Conservation (phyloP, 805 yeast species). For the Cyberlindnera galapagoensis region DNA sequence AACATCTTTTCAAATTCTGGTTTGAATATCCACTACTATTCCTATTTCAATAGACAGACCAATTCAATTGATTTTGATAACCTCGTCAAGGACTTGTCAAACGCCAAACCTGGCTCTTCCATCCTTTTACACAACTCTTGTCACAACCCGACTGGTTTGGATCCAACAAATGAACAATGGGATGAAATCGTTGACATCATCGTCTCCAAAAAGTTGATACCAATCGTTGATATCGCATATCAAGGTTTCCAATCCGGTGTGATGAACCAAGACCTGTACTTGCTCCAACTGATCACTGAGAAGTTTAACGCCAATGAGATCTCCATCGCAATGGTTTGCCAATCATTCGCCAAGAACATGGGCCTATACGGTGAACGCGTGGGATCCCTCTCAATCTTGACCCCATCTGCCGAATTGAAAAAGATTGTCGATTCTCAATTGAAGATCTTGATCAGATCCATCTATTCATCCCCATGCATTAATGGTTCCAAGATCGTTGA, state of each 20-base stretch:
- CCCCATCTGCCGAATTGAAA: slow-evolving; percentile 47
- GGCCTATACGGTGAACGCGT: slow-evolving; percentile 95
- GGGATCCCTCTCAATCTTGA: slow-evolving; percentile 67
- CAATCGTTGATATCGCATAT: slow-evolving; percentile 89
- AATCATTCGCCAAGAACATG: slow-evolving; percentile 91
- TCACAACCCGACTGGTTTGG: slow-evolving; percentile 96
- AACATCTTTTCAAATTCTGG: slow-evolving; percentile 77
- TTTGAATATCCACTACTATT: slow-evolving; percentile 51
- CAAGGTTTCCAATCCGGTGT: slow-evolving; percentile 92
- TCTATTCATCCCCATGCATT: slow-evolving; percentile 90
- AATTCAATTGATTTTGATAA: slow-evolving; percentile 63
- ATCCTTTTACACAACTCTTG: slow-evolving; percentile 91
- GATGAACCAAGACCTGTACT: slow-evolving; percentile 63
- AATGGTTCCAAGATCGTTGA: slow-evolving; percentile 91
- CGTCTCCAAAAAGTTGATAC: slow-evolving; percentile 54
- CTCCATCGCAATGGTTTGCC: slow-evolving; percentile 60
- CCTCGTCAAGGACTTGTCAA: slow-evolving; percentile 50
- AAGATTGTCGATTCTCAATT: slow-evolving; percentile 66
- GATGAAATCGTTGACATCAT: slow-evolving; percentile 60
- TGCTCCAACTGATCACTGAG: slow-evolving; percentile 39
- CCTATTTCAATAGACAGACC: slow-evolving; percentile 59
- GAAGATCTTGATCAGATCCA: slow-evolving; percentile 76
- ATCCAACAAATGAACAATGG: slow-evolving; percentile 82
- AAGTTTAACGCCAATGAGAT: slow-evolving; percentile 36
- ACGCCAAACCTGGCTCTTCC: slow-evolving; percentile 51